Percentiles rank a stretch among this genome's conserved stretches.
phyloP scores from a whole-genome alignment of 306 rosid species.

The Amphicarpaea edgeworthii region DNA sequence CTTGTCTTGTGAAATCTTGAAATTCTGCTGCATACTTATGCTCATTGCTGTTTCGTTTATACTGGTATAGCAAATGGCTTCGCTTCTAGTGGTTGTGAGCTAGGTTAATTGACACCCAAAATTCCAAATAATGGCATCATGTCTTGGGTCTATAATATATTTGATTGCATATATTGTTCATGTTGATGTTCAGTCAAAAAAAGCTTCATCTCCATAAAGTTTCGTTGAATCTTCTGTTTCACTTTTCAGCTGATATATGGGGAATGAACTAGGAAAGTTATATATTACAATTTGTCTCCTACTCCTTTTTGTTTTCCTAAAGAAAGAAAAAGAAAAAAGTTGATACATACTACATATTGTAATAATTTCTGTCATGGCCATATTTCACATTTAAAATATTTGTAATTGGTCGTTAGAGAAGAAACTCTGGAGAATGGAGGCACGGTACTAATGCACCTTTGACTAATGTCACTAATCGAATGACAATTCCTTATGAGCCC shows the following conservation, averaged over 20 bases:
- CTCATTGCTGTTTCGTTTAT: conserved; percentile 22
- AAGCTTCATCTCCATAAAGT: conserved; percentile 14
- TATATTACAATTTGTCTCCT: conserved; percentile 16
- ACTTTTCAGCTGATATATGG: conserved; percentile 17
- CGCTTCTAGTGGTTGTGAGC: conserved; percentile 21
- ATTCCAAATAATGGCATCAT: conserved; percentile 24
- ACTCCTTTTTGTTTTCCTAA: background rate
- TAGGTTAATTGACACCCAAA: conserved; percentile 11
- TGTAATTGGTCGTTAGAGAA: background rate
- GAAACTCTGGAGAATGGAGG: background rate
- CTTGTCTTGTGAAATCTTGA: background rate
- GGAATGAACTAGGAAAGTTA: conserved; percentile 17
- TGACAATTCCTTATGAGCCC: background rate
- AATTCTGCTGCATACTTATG: background rate
- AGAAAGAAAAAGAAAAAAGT: background rate
- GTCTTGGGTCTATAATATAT: conserved; percentile 6
- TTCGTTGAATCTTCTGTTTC: conserved; percentile 18
- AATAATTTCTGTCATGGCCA: background rate
- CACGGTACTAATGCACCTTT: background rate
- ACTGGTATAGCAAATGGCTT: conserved; percentile 27
- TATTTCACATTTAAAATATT: conserved; percentile 2
- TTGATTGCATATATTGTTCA: conserved; percentile 23
- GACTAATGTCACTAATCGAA: background rate
- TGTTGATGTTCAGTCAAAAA: conserved; percentile 1
- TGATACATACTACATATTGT: no score